Base-by-base conservation (phyloP, 1,284 basidiomycete species). In the Trametes hirsuta region DNA sequence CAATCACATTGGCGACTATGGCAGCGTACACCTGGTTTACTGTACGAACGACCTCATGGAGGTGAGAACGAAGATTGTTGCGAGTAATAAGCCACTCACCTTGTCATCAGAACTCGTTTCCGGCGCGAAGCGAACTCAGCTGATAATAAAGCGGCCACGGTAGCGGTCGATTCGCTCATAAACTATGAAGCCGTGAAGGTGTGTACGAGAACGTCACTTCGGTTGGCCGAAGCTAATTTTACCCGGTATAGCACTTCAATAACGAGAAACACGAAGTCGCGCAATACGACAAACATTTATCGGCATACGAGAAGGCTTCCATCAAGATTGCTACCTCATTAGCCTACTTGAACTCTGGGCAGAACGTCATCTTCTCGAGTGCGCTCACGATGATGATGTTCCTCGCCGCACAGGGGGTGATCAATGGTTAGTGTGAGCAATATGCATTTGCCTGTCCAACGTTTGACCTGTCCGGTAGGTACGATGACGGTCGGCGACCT, bases 131-230 rank as follows among this genome's bases (percentile, higher is more conserved):
- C 97, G 0, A 99, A 99, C 75, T 87, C 91, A 49, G 97, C 97
- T 0, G 97, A 99, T 71, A 98, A 99, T 76, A 92, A 92, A 71
- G 96, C 95, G 11, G 97, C 97, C 0, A 94, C 94, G 0, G 86
- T 92, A 1, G 94, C 94, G 1, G 94, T 98, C 10, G 97, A 99
- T 73, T 94, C 95, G 0, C 77, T 99, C 55, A 95, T 99, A 75
- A 99, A 99, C 73, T 99, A 94, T 70, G 97, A 99, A 74, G 97
- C 97, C 12, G 97, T 99, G 69, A 99, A 99, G 84, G 95, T 94
- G 25, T 1, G 52, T 50, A 12, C 4, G 21, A 15, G 1, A 14
- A 4, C 15, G 36, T 5, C 6, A 9, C 8, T 3, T 18, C 2
- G 46, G 10, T 36, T 21, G 10, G 14, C 1, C 4, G 3, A 2